These are phyloP conservation scores for Kalmusia sp. DNA, from an alignment of 2,329 filamentous ascomycete genomes.

Conservation along the genomic window DNA sequence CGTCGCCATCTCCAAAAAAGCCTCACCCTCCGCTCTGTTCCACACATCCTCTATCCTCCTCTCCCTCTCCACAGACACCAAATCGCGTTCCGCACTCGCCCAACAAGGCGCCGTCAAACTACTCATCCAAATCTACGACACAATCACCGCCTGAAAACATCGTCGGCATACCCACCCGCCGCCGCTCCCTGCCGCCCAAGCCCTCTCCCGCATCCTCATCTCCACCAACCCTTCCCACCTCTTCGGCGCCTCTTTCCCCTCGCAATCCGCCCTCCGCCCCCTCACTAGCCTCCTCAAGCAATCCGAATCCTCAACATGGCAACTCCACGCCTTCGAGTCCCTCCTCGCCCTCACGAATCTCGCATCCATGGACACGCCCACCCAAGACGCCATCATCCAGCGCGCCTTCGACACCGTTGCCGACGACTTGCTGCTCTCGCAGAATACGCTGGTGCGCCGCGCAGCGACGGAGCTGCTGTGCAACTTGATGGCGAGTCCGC, in stretches of 20 bases:
- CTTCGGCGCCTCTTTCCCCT: constrained; percentile 77
- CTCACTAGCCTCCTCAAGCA: constrained; percentile 76
- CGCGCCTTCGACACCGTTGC: constrained; percentile 72
- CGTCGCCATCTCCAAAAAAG: constrained; percentile 75
- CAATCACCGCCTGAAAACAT: constrained; percentile 56
- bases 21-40: constrained; percentile 72
- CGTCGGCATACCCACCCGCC: constrained; percentile 34
- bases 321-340: constrained; percentile 88
- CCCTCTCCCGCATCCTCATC: constrained; percentile 84
- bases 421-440: constrained; percentile 82
- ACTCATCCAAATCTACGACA: constrained; percentile 73
- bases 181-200: constrained; percentile 71
- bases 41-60: constrained; percentile 80
- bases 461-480: constrained; percentile 89
- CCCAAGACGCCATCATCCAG: constrained; percentile 73
- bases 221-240: constrained; percentile 84
- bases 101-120: constrained; percentile 94
- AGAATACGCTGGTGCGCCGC: constrained; percentile 77
- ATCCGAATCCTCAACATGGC: constrained; percentile 65
- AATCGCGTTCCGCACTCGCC: constrained; percentile 78
- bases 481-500: constrained; percentile 78
- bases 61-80: constrained; percentile 75
- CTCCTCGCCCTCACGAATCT: constrained; percentile 94
- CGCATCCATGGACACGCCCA: constrained; percentile 73
- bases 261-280: constrained; percentile 82